A percentile compares a stretch with the other conserved stretches of the same genome.
phyloP scores from a whole-genome alignment of 2,329 filamentous ascomycete genomes.

The Ophiosphaerella herpotricha region DNA sequence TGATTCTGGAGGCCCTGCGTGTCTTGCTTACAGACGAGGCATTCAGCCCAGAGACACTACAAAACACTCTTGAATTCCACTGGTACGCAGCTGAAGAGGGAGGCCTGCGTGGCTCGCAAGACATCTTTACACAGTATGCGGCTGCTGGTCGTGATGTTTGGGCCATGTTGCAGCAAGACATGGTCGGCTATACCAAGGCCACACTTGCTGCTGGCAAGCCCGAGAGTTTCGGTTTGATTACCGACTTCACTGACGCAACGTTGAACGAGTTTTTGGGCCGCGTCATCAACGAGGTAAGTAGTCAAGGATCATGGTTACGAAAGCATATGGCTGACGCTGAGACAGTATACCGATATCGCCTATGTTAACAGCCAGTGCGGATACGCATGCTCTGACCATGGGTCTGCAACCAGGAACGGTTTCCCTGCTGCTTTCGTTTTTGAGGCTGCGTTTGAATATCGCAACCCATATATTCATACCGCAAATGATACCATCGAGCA shows the following conservation, averaged over 20 bases:
- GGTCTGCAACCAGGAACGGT: conserved; percentile 71
- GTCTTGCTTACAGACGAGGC: conserved; percentile 72
- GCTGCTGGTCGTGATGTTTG: conserved; percentile 74
- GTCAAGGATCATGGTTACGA: background rate
- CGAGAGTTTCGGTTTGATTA: conserved; percentile 88
- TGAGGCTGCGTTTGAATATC: conserved; percentile 68
- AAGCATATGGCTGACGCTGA: background rate
- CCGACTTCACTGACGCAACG: conserved; percentile 80
- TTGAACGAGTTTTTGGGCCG: conserved; percentile 88
- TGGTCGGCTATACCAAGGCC: conserved; percentile 79
- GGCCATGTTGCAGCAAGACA: conserved; percentile 97
- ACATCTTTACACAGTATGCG: conserved; percentile 81
- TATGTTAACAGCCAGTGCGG: conserved; percentile 88
- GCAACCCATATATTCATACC: conserved; percentile 69
- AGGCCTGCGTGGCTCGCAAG: conserved; percentile 82
- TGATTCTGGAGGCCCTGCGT: conserved; percentile 86
- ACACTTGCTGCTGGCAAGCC: conserved; percentile 79
- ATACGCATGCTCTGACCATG: conserved; percentile 79
- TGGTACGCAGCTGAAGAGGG: conserved; percentile 93
- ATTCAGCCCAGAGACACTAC: conserved; percentile 69
- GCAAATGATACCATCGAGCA: conserved; percentile 71
- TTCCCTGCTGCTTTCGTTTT: conserved; percentile 77
- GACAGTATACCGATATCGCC: conserved; percentile 80
- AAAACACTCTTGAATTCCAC: conserved; percentile 92
- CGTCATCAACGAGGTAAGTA: conserved; percentile 63